phyloP scores from a whole-genome alignment of 169 alveolate species.

The Pseudocohnilembus persalinus region DNA sequence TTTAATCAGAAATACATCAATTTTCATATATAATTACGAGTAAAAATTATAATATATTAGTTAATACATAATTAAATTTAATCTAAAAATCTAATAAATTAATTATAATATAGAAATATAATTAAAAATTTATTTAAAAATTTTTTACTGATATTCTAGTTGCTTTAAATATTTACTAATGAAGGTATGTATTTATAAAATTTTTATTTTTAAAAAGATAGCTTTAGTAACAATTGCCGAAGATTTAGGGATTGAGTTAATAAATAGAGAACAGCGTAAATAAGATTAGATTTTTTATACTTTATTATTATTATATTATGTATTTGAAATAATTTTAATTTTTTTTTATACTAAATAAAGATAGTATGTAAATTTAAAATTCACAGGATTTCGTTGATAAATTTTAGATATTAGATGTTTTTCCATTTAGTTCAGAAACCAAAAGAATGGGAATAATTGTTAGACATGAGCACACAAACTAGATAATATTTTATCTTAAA shows the following conservation, averaged over 20 bases:
- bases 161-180: slow-evolving; percentile 52
- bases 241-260: slow-evolving; percentile 50
- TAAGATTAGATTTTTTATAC: slow-evolving; percentile 61
- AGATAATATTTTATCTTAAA: slow-evolving; percentile 68
- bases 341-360: not conserved
- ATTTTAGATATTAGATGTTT: slow-evolving; percentile 68
- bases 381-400: slow-evolving; percentile 38
- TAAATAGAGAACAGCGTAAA: slow-evolving; percentile 74
- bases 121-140: no score
- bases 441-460: slow-evolving; percentile 73
- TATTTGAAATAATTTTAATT: slow-evolving; percentile 34
- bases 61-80: no score
- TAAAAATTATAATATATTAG: no score
- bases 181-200: no score
- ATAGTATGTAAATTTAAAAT: not conserved
- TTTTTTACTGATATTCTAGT: no score
- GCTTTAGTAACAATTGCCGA: slow-evolving; percentile 67
- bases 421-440: slow-evolving; percentile 75
- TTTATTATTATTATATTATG: no score
- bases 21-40: no score
- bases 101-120: no score
- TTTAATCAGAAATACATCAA: no score
- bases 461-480: slow-evolving; percentile 51
- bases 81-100: no score
- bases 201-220: slow-evolving; percentile 94